phyloP scores from a whole-genome alignment of 164 flowering plant genomes.

The Paratinospora sagittata region DNA sequence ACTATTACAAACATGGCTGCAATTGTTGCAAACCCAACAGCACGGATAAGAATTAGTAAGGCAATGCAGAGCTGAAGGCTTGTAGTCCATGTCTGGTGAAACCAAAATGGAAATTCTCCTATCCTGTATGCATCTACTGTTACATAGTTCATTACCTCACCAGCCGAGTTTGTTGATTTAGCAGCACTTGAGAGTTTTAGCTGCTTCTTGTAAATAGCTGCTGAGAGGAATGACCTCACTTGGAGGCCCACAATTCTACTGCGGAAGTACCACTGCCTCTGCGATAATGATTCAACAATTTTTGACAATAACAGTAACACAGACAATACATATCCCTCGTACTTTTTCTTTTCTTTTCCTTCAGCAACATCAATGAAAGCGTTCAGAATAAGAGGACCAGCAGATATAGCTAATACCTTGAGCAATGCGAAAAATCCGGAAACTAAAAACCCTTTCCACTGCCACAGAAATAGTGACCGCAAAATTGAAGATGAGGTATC shows the following conservation, averaged over 20 bases:
- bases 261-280: slow-evolving; percentile 61
- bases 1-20: slow-evolving; percentile 47
- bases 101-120: slow-evolving; percentile 69
- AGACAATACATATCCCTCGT: slow-evolving; percentile 51
- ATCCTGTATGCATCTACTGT: slow-evolving; percentile 66
- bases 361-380: slow-evolving; percentile 63
- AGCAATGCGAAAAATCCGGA: slow-evolving; percentile 58
- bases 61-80: slow-evolving; percentile 51
- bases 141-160: slow-evolving; percentile 63
- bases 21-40: slow-evolving; percentile 54
- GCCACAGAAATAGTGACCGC: slow-evolving; percentile 33
- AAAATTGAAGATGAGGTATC: slow-evolving; percentile 29
- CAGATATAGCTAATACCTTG: slow-evolving; percentile 38
- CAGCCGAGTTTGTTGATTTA: slow-evolving; percentile 41
- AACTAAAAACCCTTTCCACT: slow-evolving; percentile 38
- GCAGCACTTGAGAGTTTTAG: slow-evolving; percentile 48
- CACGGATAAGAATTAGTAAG: slow-evolving; percentile 36
- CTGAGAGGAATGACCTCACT: slow-evolving; percentile 50
- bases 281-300: slow-evolving; percentile 49
- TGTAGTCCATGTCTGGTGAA: slow-evolving; percentile 68
- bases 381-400: slow-evolving; percentile 52
- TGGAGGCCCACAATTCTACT: slow-evolving; percentile 50
- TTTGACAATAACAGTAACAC: slow-evolving; percentile 36
- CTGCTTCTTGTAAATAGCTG: slow-evolving; percentile 67
- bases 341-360: slow-evolving; percentile 33